These are phyloP conservation scores for Ambispora gerdemannii DNA, from an alignment of 192 early-diverging fungal species.

Conservation along the genomic window DNA sequence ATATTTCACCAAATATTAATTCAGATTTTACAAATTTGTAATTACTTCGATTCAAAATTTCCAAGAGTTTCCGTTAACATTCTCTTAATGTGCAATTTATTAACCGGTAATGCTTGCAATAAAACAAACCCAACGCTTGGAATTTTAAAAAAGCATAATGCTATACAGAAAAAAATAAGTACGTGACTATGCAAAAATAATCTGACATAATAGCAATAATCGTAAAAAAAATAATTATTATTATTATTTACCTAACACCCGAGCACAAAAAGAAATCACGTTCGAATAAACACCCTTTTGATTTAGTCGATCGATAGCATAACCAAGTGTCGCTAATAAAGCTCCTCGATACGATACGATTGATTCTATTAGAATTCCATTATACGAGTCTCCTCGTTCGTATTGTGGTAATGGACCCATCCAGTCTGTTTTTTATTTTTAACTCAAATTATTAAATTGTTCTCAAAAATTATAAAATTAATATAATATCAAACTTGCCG, in stretches of 20 bases:
- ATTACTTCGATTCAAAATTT: conserved; percentile 15
- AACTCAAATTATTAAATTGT: background rate
- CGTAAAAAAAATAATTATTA: background rate
- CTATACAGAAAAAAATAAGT: conserved; percentile 26
- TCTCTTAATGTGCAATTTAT: conserved; percentile 39
- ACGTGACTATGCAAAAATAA: background rate
- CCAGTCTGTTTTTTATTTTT: background rate
- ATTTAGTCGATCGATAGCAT: conserved; percentile 22
- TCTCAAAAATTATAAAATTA: background rate
- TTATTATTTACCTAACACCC: conserved; percentile 39
- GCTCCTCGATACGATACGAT: conserved; percentile 21
- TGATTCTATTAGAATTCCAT: conserved; percentile 7
- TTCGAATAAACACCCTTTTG: conserved; percentile 44
- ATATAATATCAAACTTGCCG: conserved; percentile 12
- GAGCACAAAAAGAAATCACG: conserved; percentile 50
- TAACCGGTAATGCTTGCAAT: conserved; percentile 43
- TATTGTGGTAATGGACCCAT: conserved; percentile 11
- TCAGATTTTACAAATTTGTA: background rate
- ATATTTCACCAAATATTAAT: background rate
- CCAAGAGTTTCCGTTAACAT: conserved; percentile 39
- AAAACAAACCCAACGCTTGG: conserved; percentile 46
- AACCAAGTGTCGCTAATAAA: conserved; percentile 12
- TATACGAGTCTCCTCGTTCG: background rate
- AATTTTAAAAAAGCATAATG: conserved; percentile 49
- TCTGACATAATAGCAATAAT: background rate